Evolutionary conservation across 2,329 filamentous ascomycete species (phyloP), one percentile per base, ranked within the genome.

Genomic region (Fusarium anthophilum): DNA sequence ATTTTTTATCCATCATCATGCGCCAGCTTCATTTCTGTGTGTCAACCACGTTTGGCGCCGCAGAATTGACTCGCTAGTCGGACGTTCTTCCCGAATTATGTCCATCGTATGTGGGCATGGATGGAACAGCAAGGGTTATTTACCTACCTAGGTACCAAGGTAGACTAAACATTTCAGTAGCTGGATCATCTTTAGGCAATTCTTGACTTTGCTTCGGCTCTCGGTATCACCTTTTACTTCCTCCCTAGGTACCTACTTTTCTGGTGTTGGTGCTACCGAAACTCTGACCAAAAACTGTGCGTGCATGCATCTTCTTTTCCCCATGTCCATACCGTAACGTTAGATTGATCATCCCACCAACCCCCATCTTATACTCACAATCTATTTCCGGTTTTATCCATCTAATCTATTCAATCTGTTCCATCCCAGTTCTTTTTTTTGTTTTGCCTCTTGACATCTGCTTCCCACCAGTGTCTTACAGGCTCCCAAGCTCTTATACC

Each of bases 401-500:
- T 75, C 59, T 73, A 43, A 66, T 69, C 58, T 74, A 59, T 63
- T 69, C 60, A 54, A 63, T 63, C 45, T 58, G 38, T 44, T 41
- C 57, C 56, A 69, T 66, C 68, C 59, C 45, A 41, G 17, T 57
- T 20, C n/a, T 39, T 47, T 22, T 14, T 32, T 32, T 13, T 35
- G 7, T 35, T 38, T 37, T 56, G 50, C 45, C 60, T 72, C 60
- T 58, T 62, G 24, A 38, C 45, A 41, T 48, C 38, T 17, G 55
- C 30, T 60, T 56, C 14, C 24, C 32, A 3, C 37, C 47, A 53
- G 47, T 35, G 43, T 45, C 48, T 62, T 47, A 22, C 35, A 53
- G 28, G 56, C 63, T 70, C 50, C 67, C 35, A 53, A 30, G 51
- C 63, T 73, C 50, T 72, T 55, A 64, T 63, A 50, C 45, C 35